Percentiles rank a stretch among this genome's conserved stretches.
phyloP scores from a whole-genome alignment of 2,329 filamentous ascomycete genomes.

The Sclerotinia sclerotiorum region DNA sequence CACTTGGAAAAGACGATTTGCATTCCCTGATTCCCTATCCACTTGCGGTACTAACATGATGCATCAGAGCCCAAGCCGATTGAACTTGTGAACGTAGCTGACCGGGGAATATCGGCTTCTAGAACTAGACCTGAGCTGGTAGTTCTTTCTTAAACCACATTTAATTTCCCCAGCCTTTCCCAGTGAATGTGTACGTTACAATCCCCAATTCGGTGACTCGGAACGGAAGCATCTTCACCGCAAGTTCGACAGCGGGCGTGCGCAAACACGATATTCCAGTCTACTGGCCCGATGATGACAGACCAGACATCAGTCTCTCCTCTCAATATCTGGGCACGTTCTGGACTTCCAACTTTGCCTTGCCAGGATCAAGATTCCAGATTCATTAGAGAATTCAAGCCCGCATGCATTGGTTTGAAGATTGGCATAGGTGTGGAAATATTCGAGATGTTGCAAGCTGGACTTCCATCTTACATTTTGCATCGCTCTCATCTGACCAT shows the following conservation, averaged over 20 bases:
- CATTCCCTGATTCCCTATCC: no score
- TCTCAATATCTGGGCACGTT: background rate
- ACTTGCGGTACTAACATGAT: no score
- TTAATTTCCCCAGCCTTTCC: no score
- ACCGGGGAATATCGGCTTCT: no score
- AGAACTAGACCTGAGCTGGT: no score
- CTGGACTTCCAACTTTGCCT: background rate
- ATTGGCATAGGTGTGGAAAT: background rate
- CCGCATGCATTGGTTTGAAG: background rate
- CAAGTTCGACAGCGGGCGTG: background rate
- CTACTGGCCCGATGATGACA: background rate
- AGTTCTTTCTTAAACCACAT: no score
- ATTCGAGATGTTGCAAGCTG: constrained; percentile 9
- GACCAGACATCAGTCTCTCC: background rate
- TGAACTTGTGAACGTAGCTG: no score
- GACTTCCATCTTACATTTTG: constrained; percentile 6
- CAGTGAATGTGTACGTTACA: no score
- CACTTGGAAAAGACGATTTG: no score
- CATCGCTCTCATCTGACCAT: background rate
- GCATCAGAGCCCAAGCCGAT: no score
- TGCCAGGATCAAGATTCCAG: constrained; percentile 1
- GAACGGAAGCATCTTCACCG: background rate
- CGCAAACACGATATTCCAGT: background rate
- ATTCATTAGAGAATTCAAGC: background rate
- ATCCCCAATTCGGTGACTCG: background rate